Evolutionary conservation across 441 rosid species (phyloP), one percentile per base, ranked within the genome.

Genomic region (Erodium texanum): DNA sequence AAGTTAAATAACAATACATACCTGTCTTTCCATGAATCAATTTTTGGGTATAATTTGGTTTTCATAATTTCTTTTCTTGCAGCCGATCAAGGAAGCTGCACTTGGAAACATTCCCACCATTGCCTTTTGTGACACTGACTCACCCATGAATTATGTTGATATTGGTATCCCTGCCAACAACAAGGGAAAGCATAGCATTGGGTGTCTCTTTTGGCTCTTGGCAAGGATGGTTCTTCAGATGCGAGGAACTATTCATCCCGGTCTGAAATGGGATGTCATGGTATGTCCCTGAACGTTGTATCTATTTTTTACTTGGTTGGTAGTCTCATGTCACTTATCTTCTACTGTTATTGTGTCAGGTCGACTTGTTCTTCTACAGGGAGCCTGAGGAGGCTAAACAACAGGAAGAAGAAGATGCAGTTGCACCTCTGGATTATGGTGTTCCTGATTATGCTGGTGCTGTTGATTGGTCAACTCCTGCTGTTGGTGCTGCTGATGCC

Each of bases 161-260:
- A 84, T 93, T 10, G 97, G 98, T 12, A 89, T 93, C 71, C 98
- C 98, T 0, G 90, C 98, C 29, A 93, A 90, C 73, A 93, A 90
- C 88, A 93, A 93, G 79, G 98, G 98, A 3, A 90, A 90, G 78
- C 98, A 93, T 86, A 87, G 96, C 79, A 93, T 90, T 68, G 98
- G 98, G 0, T 90, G 97, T 63, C 84, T 93, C 10, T 93, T 93
- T 77, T 93, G 98, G 98, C 84, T 93, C 29, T 78, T 93, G 67
- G 97, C 96, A 18, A 87, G 98, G 63, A 93, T 93, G 98, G 98
- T 93, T 61, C 84, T 86, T 41, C 98, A 93, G 71, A 93, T 93
- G 98, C 98, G 98, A 2, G 96, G 97, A 61, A 84, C 92, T 54
- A 90, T 93, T 72, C 82, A 82, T 9, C 91, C 83, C 2, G 88